Base-by-base conservation (phyloP, 2,329 filamentous ascomycete species). In the Exophiala lecanii-corni region DNA sequence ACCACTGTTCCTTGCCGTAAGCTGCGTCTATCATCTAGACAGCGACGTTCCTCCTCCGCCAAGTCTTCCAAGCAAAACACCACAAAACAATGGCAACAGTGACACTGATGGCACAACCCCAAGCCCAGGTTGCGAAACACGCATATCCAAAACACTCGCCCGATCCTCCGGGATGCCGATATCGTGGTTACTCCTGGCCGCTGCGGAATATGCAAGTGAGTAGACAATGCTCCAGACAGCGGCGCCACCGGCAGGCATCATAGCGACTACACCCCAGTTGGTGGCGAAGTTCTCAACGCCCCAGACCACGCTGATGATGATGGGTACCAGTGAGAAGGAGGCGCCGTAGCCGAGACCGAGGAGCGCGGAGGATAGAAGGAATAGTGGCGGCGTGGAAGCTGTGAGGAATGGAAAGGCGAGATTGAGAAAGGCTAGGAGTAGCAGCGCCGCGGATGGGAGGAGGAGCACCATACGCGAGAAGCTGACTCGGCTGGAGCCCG, bases 221-320 rank as follows among this genome's bases (percentile, higher is more conserved):
- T 97, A 98, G n/a, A 96, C 70, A 1, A 92, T 64, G 0, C 89
- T 88, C 89, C 91, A 98, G 21, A 95, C 75, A 0, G 88, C 88
- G 0, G 91, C 89, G 0, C 91, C 92, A 0, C 85, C 67, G 0
- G 92, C 92, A 2, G 92, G 92, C 43, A 91, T 82, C 73, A 94
- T 92, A 31, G 89, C 89, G 5, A 97, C 81, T 49, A 97, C 89
- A 7, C 92, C 92, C 81, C 91, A 98, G 58, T 98, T 97, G 0
- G 92, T 98, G 45, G 88, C 92, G 61, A 98, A 97, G 62, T 97
- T 98, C 70, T 97, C 89, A 0, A 95, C 89, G 18, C 92, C 92
- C 92, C 92, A 98, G 34, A 98, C 91, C 7, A 96, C 89, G n/a
- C 83, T 88, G 55, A 96, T 84, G 43, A 97, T 86, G 53, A 97